Evolutionary conservation across 2,329 filamentous ascomycete species (phyloP), one percentile per base, ranked within the genome.

Genomic region (Teratosphaeria epicoccoides): DNA sequence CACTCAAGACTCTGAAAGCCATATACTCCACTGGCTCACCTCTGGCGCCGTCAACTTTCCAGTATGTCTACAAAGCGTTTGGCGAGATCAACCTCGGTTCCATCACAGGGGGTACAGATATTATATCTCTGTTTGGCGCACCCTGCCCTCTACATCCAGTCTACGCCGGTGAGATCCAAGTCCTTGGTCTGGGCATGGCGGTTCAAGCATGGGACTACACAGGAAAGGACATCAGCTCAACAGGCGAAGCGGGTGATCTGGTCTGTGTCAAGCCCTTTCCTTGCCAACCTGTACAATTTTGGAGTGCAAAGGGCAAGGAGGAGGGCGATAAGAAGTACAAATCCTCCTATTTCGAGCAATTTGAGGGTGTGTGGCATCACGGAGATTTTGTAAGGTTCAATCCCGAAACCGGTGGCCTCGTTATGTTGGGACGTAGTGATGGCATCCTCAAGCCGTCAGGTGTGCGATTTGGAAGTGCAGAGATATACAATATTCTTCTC

Each of bases 21-120:
- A 88, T 98, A 54, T 97, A 96, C 73, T 95, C 88, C 20, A 97
- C 91, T 1, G 93, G 90, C 26, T 94, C 89, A 1, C 90, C 91
- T 2, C 75, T 98, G 1, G 89, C 91, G 0, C 91, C 93, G 0
- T 95, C 88, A 1, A 97, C 93, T 1, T 97, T 96, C 70, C 76
- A 81, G 52, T 97, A 94, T 64, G 83, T 96, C 49, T 96, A 97
- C 71, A 73, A 79, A 24, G 85, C 85, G 1, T 94, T 97, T 64
- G 88, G 89, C 1, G 74, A 79, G n/a, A 76, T 97, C 58, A 91
- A 96, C 68, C 80, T 97, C 6, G 88, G 84, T 47, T 94, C 87
- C 52, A 97, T 98, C 63, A 97, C 91, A 0, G 93, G 93, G 33
- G 93, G 91, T 47, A 97, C 91, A 2, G 93, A 98, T 66, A 97